phyloP scores from a whole-genome alignment of 1,139 yeast species.

The Magnusiomyces suaveolens region DNA sequence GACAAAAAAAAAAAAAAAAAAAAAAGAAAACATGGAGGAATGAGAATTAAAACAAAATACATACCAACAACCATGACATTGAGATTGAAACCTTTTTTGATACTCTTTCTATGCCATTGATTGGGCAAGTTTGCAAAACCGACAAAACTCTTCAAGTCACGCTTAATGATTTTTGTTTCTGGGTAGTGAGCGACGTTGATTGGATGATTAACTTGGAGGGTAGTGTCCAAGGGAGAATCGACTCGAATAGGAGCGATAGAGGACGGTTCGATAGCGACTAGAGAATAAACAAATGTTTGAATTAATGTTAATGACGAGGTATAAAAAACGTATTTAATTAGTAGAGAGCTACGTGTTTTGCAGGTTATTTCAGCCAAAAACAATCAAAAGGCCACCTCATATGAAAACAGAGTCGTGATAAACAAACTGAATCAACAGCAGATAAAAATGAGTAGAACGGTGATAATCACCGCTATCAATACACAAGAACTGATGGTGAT shows the following conservation, averaged over 20 bases:
- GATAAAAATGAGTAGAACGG: too few species aligned
- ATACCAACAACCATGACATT: constrained; percentile 46
- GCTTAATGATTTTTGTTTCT: constrained; percentile 44
- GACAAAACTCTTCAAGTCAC: constrained; percentile 83
- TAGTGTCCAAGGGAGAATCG: constrained; percentile 7
- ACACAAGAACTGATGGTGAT: too few species aligned
- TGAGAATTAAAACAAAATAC: constrained; percentile 5
- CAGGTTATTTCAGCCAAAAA: too few species aligned
- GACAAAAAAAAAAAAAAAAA: background rate
- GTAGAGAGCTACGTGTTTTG: too few species aligned
- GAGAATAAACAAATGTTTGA: too few species aligned
- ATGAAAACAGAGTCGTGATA: too few species aligned
- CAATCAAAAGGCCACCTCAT: too few species aligned
- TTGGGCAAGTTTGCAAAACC: constrained; percentile 97
- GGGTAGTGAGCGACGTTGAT: constrained; percentile 3
- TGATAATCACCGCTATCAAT: too few species aligned
- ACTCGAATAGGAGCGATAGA: constrained; percentile 9
- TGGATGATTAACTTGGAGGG: constrained; percentile 3
- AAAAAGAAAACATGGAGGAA: background rate
- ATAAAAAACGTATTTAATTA: too few species aligned
- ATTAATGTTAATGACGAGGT: too few species aligned
- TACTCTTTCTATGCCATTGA: constrained; percentile 96
- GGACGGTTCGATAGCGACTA: constrained; percentile 8
- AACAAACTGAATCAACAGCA: too few species aligned
- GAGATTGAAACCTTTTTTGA: constrained; percentile 86